Evolutionary conservation across 176 grass and related monocot genomes (phyloP).

Genomic region (Triticum urartu): DNA sequence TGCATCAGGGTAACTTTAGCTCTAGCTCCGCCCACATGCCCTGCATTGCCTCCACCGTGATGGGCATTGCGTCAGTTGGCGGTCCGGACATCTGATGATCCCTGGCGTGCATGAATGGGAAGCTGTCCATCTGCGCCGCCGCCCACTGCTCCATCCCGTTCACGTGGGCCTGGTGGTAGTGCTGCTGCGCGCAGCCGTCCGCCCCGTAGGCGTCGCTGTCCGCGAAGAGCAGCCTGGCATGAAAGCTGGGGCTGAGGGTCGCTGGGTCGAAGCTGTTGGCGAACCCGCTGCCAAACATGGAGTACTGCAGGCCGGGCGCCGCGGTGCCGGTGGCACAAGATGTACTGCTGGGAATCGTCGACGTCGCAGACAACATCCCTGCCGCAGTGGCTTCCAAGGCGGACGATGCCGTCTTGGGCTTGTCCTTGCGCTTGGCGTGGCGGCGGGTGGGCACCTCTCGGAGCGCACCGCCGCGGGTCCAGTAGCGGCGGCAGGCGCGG

Average conservation of each 20-base stretch:
- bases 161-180: neutral
- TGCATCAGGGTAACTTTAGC: too few species aligned
- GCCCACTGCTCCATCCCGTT: conserved; percentile 11
- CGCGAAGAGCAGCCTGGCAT: neutral
- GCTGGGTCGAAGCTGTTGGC: neutral
- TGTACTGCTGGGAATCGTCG: neutral
- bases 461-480: conserved; percentile 81
- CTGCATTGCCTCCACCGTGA: neutral
- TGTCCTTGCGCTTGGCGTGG: conserved; percentile 35
- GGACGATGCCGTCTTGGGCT: neutral
- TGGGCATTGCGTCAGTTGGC: neutral
- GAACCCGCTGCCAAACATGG: conserved; percentile 17
- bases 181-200: neutral
- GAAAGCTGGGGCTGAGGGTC: neutral
- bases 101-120: conserved; percentile 24
- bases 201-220: neutral
- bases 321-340: neutral
- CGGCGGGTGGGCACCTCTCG: conserved; percentile 62
- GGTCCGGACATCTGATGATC: neutral
- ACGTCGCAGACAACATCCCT: neutral
- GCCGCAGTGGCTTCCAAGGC: neutral
- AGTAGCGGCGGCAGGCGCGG: conserved; percentile 89
- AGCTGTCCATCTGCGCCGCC: neutral
- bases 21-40: neutral
- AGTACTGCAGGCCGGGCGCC: neutral